Evolutionary conservation across 164 flowering plant species (phyloP).

Genomic region (Malania oleifera): DNA sequence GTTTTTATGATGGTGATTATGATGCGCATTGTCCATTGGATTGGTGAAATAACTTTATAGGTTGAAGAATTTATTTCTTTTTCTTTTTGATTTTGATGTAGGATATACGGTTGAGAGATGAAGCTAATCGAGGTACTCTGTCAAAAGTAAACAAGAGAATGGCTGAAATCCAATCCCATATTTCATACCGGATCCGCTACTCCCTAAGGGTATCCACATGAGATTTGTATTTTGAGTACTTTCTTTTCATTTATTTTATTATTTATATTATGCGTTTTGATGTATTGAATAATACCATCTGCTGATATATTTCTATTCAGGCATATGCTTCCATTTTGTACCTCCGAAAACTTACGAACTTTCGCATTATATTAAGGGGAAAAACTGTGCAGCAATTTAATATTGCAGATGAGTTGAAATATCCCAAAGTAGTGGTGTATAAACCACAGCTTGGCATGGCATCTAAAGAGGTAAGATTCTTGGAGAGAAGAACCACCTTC

Average conservation of each 20-base stretch:
- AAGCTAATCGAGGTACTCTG: conserved; percentile 32
- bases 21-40: background rate
- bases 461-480: conserved; percentile 50
- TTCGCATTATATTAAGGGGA: conserved; percentile 71
- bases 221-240: background rate
- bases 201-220: conserved; percentile 62
- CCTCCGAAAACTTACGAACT: conserved; percentile 62
- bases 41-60: background rate
- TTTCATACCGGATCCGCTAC: conserved; percentile 67
- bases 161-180: conserved; percentile 48
- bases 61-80: background rate
- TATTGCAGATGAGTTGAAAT: conserved; percentile 63
- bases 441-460: conserved; percentile 53
- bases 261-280: background rate
- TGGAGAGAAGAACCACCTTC: background rate
- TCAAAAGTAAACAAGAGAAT: conserved; percentile 28
- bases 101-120: conserved; percentile 89
- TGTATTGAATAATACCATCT: conserved; percentile 1
- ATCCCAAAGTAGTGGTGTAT: conserved; percentile 42
- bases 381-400: conserved; percentile 64
- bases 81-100: conserved; percentile 19
- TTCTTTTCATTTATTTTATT: background rate
- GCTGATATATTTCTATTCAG: conserved; percentile 30
- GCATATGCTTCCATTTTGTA: conserved; percentile 86
- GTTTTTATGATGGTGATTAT: background rate